Conservation (phyloP, 192 early-diverging fungal species). For the Rhizophagus prolifer region DNA sequence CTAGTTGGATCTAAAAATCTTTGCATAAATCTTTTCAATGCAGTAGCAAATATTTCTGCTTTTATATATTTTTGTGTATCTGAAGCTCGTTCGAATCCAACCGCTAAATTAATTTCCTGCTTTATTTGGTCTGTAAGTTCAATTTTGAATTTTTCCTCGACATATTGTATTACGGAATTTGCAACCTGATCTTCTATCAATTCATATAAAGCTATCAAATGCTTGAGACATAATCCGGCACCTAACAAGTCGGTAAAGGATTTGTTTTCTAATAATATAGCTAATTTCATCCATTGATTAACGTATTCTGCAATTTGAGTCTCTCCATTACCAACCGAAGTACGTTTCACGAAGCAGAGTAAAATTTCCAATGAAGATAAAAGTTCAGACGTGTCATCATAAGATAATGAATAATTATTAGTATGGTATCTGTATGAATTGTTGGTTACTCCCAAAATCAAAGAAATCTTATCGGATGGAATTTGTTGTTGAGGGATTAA, state of each 20-base stretch:
- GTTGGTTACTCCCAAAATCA: not conserved
- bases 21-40: conserved; percentile 29
- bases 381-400: conserved; percentile 7
- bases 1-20: conserved; percentile 1
- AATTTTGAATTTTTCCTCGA: conserved; percentile 24
- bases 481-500: conserved; percentile 21
- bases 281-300: conserved; percentile 23
- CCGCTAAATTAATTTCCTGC: not conserved
- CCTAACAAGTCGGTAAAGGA: not conserved
- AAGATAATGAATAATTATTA: not conserved
- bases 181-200: conserved; percentile 28
- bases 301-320: conserved; percentile 21
- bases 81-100: not conserved
- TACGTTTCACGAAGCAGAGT: conserved; percentile 30
- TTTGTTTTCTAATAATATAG: conserved; percentile 5
- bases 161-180: not conserved
- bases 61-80: not conserved
- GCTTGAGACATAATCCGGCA: conserved; percentile 2
- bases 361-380: conserved; percentile 30
- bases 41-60: conserved; percentile 5
- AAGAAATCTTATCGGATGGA: not conserved
- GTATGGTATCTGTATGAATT: not conserved
- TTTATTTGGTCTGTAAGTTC: not conserved
- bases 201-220: conserved; percentile 32
- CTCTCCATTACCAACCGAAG: not conserved